Conservation (phyloP, 495 filamentous ascomycete species). For the Xylaria bambusicola region DNA sequence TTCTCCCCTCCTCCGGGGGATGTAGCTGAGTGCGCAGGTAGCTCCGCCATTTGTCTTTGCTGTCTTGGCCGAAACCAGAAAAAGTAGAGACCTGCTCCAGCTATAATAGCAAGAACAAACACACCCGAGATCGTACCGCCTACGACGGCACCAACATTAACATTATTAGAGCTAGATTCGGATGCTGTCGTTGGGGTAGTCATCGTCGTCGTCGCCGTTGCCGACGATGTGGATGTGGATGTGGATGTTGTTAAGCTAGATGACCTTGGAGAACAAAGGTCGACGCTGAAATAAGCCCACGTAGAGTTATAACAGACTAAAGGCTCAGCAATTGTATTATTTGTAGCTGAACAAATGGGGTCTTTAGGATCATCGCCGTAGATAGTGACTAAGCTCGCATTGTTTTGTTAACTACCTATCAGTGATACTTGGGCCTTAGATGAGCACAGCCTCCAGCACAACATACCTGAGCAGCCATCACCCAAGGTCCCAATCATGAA, state of each 20-base stretch:
- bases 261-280: not conserved
- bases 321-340: not conserved
- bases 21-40: not conserved
- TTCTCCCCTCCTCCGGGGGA: not conserved
- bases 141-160: conserved; percentile 8
- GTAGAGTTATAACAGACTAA: conserved; percentile 3
- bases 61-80: conserved; percentile 10
- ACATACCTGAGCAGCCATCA: conserved; percentile 9
- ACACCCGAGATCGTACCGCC: conserved; percentile 11
- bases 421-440: not conserved
- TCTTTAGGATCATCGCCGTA: conserved; percentile 13
- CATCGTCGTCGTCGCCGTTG: not conserved
- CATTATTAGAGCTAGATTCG: not conserved
- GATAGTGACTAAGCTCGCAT: conserved; percentile 16
- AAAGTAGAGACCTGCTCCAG: conserved; percentile 3
- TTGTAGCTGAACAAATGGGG: conserved; percentile 7
- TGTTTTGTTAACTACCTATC: conserved; percentile 3
- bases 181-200: conserved; percentile 1
- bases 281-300: conserved; percentile 14
- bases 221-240: not conserved
- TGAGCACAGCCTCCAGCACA: not conserved
- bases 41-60: not conserved
- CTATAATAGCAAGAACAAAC: not conserved
- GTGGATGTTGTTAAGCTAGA: not conserved
- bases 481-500: conserved; percentile 11